Base-by-base conservation (phyloP, 2,329 filamentous ascomycete species). In the Clarireedia hainanense region DNA sequence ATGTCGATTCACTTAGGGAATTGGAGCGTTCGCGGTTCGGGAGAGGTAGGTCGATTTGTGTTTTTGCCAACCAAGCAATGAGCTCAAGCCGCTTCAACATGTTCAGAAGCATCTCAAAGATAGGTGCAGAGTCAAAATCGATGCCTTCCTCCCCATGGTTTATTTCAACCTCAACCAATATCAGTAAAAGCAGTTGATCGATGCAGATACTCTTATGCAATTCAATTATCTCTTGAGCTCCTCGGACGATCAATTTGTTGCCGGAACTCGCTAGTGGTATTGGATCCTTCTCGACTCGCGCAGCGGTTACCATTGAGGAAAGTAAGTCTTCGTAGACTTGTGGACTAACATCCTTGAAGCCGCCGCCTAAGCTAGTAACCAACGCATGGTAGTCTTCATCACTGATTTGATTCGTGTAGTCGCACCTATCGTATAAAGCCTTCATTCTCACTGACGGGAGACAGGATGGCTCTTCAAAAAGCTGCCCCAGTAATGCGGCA, bases 121-220 rank as follows among this genome's bases (percentile, higher is more conserved):
- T 81, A 49, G 85, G 80, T 50, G 86, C 82, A 57, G 94, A 85
- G 27, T 85, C 80, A 7, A 88, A 74, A 20, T 80, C 79, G 36
- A 84, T 75, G 2, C 81, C 81, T 15, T 88, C 81, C 42, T 89
- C 84, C 43, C 86, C 83, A 61, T 84, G 81, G 57, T 91, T 87
- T 52, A 89, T 80, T 67, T 94, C 89, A 40, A 85, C 85, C 68
- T 94, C 87, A 78, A 97, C 86, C 69, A 96, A 91, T 9, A 94
- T 80, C 15, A 95, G 77, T 6, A 99, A 78, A 2, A 94, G 79
- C 2, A 97, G 75, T 57, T 97, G 81, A 66, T 92, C 90, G 60
- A 95, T 83, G 50, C 95, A 83, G 7, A 94, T 76, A 58, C 82
- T 82, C 72, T 84, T 85, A 58, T 88, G 86, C 34, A 89, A 72